Base-by-base conservation (phyloP, 2,329 filamentous ascomycete species). In the Scedosporium minutisporum region DNA sequence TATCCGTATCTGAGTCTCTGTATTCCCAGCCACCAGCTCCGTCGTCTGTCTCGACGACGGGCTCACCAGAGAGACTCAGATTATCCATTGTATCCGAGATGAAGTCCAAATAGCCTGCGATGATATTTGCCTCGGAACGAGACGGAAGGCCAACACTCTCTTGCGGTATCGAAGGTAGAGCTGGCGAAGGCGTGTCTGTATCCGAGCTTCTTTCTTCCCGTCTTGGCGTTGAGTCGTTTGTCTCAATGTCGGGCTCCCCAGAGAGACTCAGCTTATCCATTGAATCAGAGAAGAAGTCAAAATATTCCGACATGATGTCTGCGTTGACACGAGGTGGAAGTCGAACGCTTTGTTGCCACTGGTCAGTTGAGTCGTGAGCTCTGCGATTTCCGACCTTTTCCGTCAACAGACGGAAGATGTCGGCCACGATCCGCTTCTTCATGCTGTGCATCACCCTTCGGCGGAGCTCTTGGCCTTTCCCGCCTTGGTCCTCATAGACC, bases 361-460 rank as follows among this genome's bases (percentile, higher is more conserved):
- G 25, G 21, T 61, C 48, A 9, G 60, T 75, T 0, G 73, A 74
- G 16, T 76, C 73, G 21, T 74, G 67, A 9, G 51, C 62, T 57
- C 71, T 75, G 3, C 67, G 66, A 4, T 65, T 64, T 0, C 69
- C 63, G 16, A 66, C 59, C 64, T 68, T 74, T 12, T 72, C 67
- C 1, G 65, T 63, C 59, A 76, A 46, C 2, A 70, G 69, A 6
- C 58, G 42, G 14, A 69, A 67, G 0, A 72, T 66, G 6, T 75
- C 74, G 0, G 67, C 65, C 0, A 71, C 68, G 0, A 76, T 65
- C 5, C 57, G 66, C 0, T 61, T 62, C 5, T 67, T 68, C 65
- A 76, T 70, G 0, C 62, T 63, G 44, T 71, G 69, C 9, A 71
- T 64, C 0, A 73, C 65, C 0, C 57, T 61, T 58, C 69, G 67